These are phyloP conservation scores for Nicotiana tomentosiformis DNA, from an alignment of 257 asterid genomes.

Conservation along the genomic window DNA sequence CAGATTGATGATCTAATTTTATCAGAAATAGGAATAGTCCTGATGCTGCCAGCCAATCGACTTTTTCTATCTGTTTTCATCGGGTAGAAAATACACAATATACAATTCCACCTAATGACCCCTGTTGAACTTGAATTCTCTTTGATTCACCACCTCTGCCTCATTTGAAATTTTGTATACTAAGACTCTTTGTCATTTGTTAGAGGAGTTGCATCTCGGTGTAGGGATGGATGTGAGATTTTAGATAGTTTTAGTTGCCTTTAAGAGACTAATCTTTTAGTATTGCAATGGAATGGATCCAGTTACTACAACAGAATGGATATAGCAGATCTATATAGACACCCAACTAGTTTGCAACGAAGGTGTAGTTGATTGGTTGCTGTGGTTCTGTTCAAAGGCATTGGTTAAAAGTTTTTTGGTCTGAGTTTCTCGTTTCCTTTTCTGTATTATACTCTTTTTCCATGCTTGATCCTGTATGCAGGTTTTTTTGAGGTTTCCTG, in stretches of 20 bases:
- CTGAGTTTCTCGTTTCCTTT: background rate
- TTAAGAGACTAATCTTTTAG: background rate
- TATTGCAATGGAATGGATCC: background rate
- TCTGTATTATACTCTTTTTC: background rate
- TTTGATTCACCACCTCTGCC: background rate
- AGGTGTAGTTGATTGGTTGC: background rate
- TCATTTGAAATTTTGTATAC: background rate
- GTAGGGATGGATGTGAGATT: background rate
- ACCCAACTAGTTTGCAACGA: background rate
- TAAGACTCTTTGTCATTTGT: background rate
- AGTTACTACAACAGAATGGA: background rate
- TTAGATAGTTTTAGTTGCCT: background rate
- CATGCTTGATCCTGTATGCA: background rate
- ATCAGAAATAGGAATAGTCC: background rate
- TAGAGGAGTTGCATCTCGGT: background rate
- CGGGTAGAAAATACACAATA: background rate
- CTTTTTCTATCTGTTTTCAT: background rate
- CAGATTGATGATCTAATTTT: background rate
- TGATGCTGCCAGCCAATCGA: background rate
- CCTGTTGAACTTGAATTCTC: background rate
- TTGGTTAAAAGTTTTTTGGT: background rate
- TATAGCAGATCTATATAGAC: background rate
- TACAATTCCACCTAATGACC: background rate
- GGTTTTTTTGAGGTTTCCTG: background rate
- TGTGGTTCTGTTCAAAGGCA: background rate